Base-by-base conservation (phyloP, 1,284 basidiomycete genomes). In the Tausonia pullulans region DNA sequence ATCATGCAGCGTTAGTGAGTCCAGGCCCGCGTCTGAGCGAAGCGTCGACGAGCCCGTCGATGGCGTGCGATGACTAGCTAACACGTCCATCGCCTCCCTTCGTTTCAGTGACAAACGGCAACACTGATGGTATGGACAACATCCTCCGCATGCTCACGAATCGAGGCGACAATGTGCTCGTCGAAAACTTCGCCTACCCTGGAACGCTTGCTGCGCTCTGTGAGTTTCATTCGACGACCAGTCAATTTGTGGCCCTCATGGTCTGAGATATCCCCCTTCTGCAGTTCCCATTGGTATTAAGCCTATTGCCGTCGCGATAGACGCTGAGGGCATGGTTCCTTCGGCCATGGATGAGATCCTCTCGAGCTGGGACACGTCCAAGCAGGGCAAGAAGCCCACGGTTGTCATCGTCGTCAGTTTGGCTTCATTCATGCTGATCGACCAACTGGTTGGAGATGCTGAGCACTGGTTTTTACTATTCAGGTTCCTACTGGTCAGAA, bases 251-350 rank as follows among this genome's bases (percentile, higher is more conserved):
- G 27, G 27, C 27, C 27, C 27, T 27, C 27, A 27, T 27, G 27
- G 27, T 27, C 27, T 27, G 27, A 27, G 1, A 27, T 27, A 27
- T 27, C 27, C 27, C 27, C 27, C 27, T 27, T 27, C 27, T 27
- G 27, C 27, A n/a, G 41, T n/a, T 41, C 84, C 87, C 3, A 76
- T 78, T 65, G 80, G 79, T 41, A 73, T 86, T 46, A 74, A 74
- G 27, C 76, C 82, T 11, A 79, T 86, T 2, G 78, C 84, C 5
- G 79, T 90, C 4, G 78, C 80, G 5, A 84, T 88, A 78, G 88
- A 91, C 71, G 76, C 75, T 2, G 80, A 86, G 68, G 88, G 88
- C 27, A 83, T 90, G 80, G 77, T 79, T 41, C 78, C 81, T 14
- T 78, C 80, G 59, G 80, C 77, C 40, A 78, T 90, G 49, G 81